phyloP scores from a whole-genome alignment of 148 eudicot species.

The Gaultheria prostrata region DNA sequence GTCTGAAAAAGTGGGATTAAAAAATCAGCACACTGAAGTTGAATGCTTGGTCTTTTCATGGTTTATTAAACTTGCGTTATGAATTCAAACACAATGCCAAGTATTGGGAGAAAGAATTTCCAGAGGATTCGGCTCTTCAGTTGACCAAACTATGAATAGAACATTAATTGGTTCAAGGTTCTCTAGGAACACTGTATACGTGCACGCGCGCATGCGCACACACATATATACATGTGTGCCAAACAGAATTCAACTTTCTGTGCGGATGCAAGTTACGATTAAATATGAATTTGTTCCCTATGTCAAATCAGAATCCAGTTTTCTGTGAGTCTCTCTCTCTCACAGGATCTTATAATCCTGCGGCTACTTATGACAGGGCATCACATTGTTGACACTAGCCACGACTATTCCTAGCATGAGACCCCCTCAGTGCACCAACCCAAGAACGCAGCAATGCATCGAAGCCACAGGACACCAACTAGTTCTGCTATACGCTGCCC shows the following conservation, averaged over 20 bases:
- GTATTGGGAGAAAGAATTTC: not conserved
- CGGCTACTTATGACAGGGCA: constrained; percentile 51
- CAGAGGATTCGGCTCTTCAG: not conserved
- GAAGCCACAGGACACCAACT: constrained; percentile 66
- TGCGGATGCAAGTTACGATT: not conserved
- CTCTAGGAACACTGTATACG: not conserved
- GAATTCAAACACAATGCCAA: not conserved
- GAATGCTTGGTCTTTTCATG: not conserved
- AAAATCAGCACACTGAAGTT: not conserved
- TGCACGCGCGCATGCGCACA: not conserved
- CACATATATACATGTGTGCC: not conserved
- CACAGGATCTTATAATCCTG: not conserved
- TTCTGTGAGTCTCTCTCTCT: not conserved
- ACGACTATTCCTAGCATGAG: constrained; percentile 76
- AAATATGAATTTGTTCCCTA: not conserved
- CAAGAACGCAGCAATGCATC: constrained; percentile 45
- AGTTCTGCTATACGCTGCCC: constrained; percentile 72
- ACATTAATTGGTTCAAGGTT: not conserved
- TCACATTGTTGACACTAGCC: constrained; percentile 66
- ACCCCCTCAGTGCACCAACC: constrained; percentile 66
- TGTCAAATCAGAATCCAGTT: too few species aligned
- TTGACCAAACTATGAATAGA: not conserved
- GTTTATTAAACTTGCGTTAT: not conserved
- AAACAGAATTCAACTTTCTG: not conserved
- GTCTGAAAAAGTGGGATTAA: not conserved